Conservation (phyloP, 139 green algal genomes). For the Diplosphaera chodatii region DNA sequence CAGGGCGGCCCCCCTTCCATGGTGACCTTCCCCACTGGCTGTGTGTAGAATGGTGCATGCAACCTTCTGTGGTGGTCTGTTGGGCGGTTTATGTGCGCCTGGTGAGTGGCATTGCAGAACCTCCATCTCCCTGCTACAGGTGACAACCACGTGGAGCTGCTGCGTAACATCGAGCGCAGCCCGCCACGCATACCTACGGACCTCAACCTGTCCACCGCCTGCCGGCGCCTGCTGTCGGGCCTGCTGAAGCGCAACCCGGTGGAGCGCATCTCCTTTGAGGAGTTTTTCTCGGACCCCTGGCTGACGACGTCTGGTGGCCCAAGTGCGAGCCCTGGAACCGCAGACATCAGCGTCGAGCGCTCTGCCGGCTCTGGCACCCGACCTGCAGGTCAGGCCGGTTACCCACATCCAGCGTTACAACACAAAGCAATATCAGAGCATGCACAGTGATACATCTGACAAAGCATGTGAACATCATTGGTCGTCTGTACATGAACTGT, state of each 20-base stretch:
- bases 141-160: conserved; percentile 84
- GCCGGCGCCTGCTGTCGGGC: conserved; percentile 55
- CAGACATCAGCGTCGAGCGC: background rate
- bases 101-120: too few species aligned
- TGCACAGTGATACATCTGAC: too few species aligned
- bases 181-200: conserved; percentile 61
- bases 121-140: conserved; percentile 38
- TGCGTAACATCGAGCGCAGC: conserved; percentile 83
- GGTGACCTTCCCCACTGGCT: too few species aligned
- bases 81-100: too few species aligned
- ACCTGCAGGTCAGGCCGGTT: too few species aligned
- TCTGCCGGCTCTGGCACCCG: background rate
- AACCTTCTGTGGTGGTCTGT: too few species aligned
- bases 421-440: too few species aligned
- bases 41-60: too few species aligned
- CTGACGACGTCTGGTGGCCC: conserved; percentile 19
- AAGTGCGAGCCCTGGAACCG: background rate
- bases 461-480: too few species aligned
- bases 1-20: conserved; percentile 66
- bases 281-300: conserved; percentile 88
- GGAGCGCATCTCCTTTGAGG: conserved; percentile 89
- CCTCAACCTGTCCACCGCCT: conserved; percentile 37
- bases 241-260: conserved; percentile 84
- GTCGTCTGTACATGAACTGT: too few species aligned
- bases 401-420: too few species aligned